Conservation (phyloP, 2,329 filamentous ascomycete genomes). For the Chrysoporthe cubensis region DNA sequence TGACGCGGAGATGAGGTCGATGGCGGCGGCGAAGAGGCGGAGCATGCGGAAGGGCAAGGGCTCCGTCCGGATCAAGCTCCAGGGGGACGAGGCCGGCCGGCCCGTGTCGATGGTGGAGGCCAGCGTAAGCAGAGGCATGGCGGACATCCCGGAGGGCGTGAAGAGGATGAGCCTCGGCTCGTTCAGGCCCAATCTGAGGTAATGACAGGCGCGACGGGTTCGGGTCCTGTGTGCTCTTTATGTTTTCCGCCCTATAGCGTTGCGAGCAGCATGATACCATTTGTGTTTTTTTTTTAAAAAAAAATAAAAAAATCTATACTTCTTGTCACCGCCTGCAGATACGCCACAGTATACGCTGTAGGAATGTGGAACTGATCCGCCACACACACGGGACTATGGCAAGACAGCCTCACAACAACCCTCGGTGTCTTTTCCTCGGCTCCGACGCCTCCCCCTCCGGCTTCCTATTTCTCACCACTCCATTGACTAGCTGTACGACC, state of each 20-base stretch:
- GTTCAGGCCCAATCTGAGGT: not conserved
- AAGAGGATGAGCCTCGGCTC: conserved; percentile 23
- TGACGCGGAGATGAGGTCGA: conserved; percentile 23
- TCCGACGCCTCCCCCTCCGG: too few relatives aligned
- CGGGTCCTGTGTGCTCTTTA: not conserved
- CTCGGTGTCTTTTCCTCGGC: too few relatives aligned
- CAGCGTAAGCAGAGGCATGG: conserved; percentile 7
- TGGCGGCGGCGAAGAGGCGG: conserved; percentile 27
- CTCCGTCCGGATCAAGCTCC: conserved; percentile 11
- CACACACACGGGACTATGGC: too few relatives aligned
- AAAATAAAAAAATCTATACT: too few relatives aligned
- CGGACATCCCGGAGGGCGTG: conserved; percentile 13
- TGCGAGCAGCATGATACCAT: conserved; percentile 3
- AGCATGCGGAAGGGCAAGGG: conserved; percentile 28
- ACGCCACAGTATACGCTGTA: not conserved
- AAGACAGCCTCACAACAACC: too few relatives aligned
- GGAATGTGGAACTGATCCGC: not conserved
- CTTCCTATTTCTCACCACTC: too few relatives aligned
- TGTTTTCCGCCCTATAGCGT: not conserved
- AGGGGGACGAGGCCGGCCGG: conserved; percentile 9
- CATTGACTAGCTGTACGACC: too few relatives aligned
- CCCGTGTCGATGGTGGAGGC: conserved; percentile 9
- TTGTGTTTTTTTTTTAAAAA: not conserved
- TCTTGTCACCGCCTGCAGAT: not conserved
- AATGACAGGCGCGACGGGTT: not conserved